phyloP scores from a whole-genome alignment of 495 filamentous ascomycete species.

The Aspergillus sclerotiicarbonarius region DNA sequence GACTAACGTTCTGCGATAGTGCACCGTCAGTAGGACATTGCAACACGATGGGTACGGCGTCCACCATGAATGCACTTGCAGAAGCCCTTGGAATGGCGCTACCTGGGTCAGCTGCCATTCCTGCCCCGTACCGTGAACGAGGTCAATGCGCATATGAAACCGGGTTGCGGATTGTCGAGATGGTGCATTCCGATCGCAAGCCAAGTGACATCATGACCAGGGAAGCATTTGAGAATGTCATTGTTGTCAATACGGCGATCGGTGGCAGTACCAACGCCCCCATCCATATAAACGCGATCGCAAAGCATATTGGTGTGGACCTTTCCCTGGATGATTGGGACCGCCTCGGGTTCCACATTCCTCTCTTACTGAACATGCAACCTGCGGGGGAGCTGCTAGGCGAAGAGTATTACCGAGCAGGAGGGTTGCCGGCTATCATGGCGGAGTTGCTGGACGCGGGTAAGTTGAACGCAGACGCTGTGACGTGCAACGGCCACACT shows the following conservation, averaged over 20 bases:
- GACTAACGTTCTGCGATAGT: slow-evolving; percentile 22
- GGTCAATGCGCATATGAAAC: slow-evolving; percentile 54
- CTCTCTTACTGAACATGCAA: slow-evolving; percentile 54
- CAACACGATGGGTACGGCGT: slow-evolving; percentile 59
- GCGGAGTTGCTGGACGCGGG: slow-evolving; percentile 50
- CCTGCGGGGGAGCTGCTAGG: slow-evolving; percentile 51
- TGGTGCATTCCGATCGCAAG: slow-evolving; percentile 52
- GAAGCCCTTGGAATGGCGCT: slow-evolving; percentile 58
- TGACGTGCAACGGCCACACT: slow-evolving; percentile 46
- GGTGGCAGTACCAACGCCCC: slow-evolving; percentile 58
- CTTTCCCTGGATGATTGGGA: slow-evolving; percentile 56
- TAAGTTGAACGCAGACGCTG: slow-evolving; percentile 35
- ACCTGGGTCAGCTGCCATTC: slow-evolving; percentile 53
- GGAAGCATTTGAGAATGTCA: slow-evolving; percentile 55
- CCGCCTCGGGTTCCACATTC: slow-evolving; percentile 45
- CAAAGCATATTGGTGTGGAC: slow-evolving; percentile 52
- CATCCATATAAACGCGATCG: slow-evolving; percentile 55
- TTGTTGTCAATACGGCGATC: slow-evolving; percentile 52
- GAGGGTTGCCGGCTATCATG: slow-evolving; percentile 54
- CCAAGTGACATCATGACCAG: slow-evolving; percentile 57
- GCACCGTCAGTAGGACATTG: slow-evolving; percentile 54
- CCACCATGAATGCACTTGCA: slow-evolving; percentile 56
- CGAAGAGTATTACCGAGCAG: slow-evolving; percentile 54
- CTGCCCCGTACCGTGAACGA: slow-evolving; percentile 52
- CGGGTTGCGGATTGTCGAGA: slow-evolving; percentile 52